Conservation (phyloP, 2,329 filamentous ascomycete species). For the Calycina marina region DNA sequence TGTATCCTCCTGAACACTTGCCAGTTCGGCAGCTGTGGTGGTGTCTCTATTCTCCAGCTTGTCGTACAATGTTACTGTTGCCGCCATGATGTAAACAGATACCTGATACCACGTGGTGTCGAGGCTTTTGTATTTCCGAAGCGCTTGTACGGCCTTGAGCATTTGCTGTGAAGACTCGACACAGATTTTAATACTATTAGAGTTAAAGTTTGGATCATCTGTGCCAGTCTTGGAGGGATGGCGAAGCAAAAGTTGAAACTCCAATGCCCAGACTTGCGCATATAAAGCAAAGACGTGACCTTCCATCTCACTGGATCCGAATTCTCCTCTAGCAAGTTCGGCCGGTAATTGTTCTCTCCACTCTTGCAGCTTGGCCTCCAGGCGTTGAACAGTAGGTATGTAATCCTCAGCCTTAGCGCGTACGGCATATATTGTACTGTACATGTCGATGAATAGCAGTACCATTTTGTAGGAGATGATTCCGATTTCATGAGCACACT, state of each 20-base stretch:
- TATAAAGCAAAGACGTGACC: slow-evolving; percentile 38
- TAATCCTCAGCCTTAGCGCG: slow-evolving; percentile 49
- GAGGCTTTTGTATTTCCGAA: slow-evolving; percentile 50
- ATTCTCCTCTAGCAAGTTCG: slow-evolving; percentile 35
- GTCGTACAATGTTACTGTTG: slow-evolving; percentile 57
- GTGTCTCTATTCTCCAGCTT: slow-evolving; percentile 52
- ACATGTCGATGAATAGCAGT: slow-evolving; percentile 58
- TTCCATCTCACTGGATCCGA: slow-evolving; percentile 26
- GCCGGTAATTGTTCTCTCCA: slow-evolving; percentile 52
- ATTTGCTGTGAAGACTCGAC: slow-evolving; percentile 51
- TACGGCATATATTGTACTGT: slow-evolving; percentile 60
- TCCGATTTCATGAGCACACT: slow-evolving; percentile 53
- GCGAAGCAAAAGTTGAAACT: slow-evolving; percentile 43
- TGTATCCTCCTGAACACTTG: slow-evolving; percentile 52
- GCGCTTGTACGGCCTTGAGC: slow-evolving; percentile 40
- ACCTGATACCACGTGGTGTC: slow-evolving; percentile 70
- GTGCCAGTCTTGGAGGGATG: slow-evolving; percentile 47
- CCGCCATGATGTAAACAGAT: slow-evolving; percentile 56
- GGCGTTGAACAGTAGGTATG: slow-evolving; percentile 41
- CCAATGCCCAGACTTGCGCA: slow-evolving; percentile 36
- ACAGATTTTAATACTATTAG: slow-evolving; percentile 50
- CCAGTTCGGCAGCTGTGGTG: slow-evolving; percentile 42
- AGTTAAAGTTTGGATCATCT: slow-evolving; percentile 37
- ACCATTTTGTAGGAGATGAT: slow-evolving; percentile 50
- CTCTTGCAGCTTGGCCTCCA: slow-evolving; percentile 48